Percentiles rank a stretch among this genome's conserved stretches.
Conservation (phyloP, 768 basidiomycete species). For the Terana coerulea region DNA sequence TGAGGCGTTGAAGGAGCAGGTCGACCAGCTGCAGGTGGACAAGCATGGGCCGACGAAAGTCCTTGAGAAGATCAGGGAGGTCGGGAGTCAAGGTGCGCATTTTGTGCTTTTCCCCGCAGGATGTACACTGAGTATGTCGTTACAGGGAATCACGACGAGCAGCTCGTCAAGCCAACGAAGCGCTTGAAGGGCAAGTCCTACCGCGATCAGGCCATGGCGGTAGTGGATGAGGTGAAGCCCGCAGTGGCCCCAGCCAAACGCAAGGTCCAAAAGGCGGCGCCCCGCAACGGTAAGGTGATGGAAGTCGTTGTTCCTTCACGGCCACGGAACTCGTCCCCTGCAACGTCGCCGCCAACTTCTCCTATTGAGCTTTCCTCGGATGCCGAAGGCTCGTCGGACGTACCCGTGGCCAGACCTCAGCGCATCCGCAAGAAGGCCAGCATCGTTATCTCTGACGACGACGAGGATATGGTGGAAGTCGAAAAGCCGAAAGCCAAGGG, state of each 20-base stretch:
- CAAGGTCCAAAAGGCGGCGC: neutral
- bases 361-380: constrained; percentile 27
- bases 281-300: too few relatives aligned
- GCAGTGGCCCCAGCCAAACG: too few relatives aligned
- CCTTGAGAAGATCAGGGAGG: constrained; percentile 58
- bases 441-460: constrained; percentile 18
- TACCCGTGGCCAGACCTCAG: constrained; percentile 15
- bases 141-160: constrained; percentile 53
- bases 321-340: constrained; percentile 9
- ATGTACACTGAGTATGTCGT: too few relatives aligned
- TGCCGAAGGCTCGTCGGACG: constrained; percentile 35
- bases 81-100: too few relatives aligned
- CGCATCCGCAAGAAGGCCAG: neutral
- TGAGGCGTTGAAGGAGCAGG: constrained; percentile 56
- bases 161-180: constrained; percentile 47
- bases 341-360: constrained; percentile 26
- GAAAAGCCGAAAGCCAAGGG: constrained; percentile 23
- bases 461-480: constrained; percentile 33
- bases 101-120: too few relatives aligned
- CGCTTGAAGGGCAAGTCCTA: constrained; percentile 75
- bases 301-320: constrained; percentile 54
- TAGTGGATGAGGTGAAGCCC: constrained; percentile 16
- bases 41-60: constrained; percentile 44
- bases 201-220: constrained; percentile 50
- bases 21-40: constrained; percentile 63